Evolutionary conservation across 768 basidiomycete genomes (phyloP), one percentile per base, ranked within the genome.

Genomic region (Collybia mongolica): DNA sequence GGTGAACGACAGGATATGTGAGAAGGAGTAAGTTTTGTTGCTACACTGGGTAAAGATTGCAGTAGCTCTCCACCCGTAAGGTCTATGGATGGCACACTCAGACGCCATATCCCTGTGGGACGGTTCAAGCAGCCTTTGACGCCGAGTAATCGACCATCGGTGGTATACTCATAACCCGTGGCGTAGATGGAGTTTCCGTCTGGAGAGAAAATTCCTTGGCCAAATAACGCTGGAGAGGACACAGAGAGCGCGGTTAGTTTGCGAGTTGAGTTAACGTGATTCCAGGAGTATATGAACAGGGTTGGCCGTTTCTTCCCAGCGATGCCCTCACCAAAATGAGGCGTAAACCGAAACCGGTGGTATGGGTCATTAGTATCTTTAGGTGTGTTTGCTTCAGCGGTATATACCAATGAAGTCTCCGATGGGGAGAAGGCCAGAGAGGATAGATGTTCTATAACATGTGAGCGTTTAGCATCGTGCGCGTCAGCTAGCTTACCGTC

Each of bases 261-360:
- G 29, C 35, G 32, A 6, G 36, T 14, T 29, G 39, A 41, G 39
- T 52, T 45, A 3, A 44, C 54, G 5, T 48, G 46, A 11, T 67
- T 55, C 78, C 82, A 85, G 8, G 67, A 67, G 43, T 84, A 72
- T 11, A 88, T 44, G 58, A 83, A 89, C 6, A 81, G 63, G 0
- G 68, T 67, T 1, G 88, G 83, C 3, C 69, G 65, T 51, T 73
- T 77, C 60, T 76, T 82, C 3, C 75, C 77, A 3, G 62, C 60
- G n/a, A 85, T 60, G 5, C 75, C 74, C 64, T 90, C 88, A 0
- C 88, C 88, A 51, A 86, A 81, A 39, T 77, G 71, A 4, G 86
- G 84, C 1, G 58, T 68, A 60, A 76, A 89, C 20, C 72, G 66
- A 54, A 82, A 87, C 47, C 78, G 79, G 17, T 64, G 60, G 49